A percentile compares a stretch with the other conserved stretches of the same genome.
Conservation (phyloP, 1,284 basidiomycete genomes). For the Tranzscheliella williamsii region DNA sequence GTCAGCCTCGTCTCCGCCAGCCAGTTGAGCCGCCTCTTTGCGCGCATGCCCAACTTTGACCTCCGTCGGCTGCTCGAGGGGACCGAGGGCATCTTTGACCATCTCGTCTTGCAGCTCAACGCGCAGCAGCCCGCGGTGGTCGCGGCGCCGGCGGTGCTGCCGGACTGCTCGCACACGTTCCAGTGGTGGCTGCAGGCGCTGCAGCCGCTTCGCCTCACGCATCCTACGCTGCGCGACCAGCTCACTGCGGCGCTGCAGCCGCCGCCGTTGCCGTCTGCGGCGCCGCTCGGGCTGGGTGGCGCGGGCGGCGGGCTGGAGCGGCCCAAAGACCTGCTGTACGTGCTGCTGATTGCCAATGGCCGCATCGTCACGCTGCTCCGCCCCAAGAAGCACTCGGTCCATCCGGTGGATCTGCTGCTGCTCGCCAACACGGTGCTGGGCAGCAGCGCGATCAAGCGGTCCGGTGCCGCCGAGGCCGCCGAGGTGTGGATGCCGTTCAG, state of each 20-base stretch:
- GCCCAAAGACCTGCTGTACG: conserved; percentile 74
- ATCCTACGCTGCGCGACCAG: conserved; percentile 64
- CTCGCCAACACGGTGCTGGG: conserved; percentile 66
- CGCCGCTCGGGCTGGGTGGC: no score
- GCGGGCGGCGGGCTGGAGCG: conserved; percentile 65
- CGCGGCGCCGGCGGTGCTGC: no score
- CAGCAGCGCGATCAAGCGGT: conserved; percentile 64
- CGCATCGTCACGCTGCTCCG: conserved; percentile 84
- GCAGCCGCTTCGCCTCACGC: conserved; percentile 76
- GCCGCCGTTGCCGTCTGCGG: conserved; percentile 12
- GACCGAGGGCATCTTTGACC: conserved; percentile 58
- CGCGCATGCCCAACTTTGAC: conserved; percentile 87
- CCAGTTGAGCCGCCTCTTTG: conserved; percentile 83
- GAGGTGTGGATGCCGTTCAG: conserved; percentile 94
- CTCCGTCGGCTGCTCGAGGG: conserved; percentile 81
- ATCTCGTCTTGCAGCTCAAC: conserved; percentile 41
- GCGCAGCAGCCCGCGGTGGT: conserved; percentile 1
- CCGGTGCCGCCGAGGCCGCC: conserved; percentile 64
- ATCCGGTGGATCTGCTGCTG: conserved; percentile 68
- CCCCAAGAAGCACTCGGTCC: conserved; percentile 89
- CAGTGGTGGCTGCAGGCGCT: conserved; percentile 71
- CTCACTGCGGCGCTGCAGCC: conserved; percentile 60
- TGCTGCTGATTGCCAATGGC: conserved; percentile 77
- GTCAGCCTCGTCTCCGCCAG: conserved; percentile 82
- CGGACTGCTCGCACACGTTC: conserved; percentile 65